A percentile compares a stretch with the other conserved stretches of the same genome.
These are phyloP conservation scores for Ambrosia artemisiifolia DNA, from an alignment of 129 eudicot species.

Conservation along the genomic window DNA sequence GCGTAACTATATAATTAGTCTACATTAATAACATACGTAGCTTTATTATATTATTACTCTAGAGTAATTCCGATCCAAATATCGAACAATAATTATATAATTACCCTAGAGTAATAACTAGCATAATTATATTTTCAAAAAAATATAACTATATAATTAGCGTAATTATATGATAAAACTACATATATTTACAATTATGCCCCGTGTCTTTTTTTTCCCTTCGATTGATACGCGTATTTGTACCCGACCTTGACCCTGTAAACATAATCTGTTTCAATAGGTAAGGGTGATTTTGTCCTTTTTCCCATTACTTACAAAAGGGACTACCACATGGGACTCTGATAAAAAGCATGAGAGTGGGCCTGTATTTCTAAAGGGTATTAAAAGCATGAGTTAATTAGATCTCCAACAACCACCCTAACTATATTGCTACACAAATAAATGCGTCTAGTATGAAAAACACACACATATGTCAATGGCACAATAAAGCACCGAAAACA, in stretches of 20 bases:
- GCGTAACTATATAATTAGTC: no score
- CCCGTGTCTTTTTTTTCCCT: no score
- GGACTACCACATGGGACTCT: constrained; percentile 25
- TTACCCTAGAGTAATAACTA: no score
- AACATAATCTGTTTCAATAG: not conserved
- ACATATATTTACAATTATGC: no score
- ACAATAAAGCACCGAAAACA: constrained; percentile 35
- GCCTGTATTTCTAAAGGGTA: not conserved
- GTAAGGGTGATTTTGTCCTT: not conserved
- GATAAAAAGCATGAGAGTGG: not conserved
- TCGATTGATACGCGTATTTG: no score
- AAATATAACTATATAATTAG: no score
- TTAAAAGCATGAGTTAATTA: constrained; percentile 16
- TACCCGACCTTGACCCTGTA: not conserved
- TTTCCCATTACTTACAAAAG: not conserved
- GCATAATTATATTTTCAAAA: no score
- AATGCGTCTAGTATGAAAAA: constrained; percentile 20
- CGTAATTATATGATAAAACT: no score
- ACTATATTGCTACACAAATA: constrained; percentile 16
- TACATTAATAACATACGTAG: no score
- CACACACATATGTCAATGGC: constrained; percentile 13
- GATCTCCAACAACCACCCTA: constrained; percentile 25
- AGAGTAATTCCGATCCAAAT: no score
- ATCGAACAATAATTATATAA: no score
- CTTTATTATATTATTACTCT: no score